phyloP scores from a whole-genome alignment of 768 basidiomycete genomes.

The Xerocomellus intermedius region DNA sequence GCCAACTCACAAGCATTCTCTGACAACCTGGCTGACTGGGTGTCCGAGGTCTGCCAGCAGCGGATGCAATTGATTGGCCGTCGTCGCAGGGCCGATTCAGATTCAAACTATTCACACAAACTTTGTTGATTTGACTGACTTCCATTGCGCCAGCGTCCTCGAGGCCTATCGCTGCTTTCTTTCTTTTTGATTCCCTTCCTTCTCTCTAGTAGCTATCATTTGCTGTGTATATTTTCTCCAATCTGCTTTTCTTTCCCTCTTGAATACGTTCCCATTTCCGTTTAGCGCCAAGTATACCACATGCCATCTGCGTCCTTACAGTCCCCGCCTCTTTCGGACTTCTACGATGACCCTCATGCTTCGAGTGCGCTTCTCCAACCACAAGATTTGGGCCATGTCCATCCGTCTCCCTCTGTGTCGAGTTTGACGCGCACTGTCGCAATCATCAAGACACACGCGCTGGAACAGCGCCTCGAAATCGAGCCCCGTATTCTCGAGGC shows the following conservation, averaged over 20 bases:
- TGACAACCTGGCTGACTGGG: background rate
- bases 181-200: slow-evolving; percentile 18
- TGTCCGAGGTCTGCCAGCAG: slow-evolving; percentile 15
- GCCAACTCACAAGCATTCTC: background rate
- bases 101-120: slow-evolving; percentile 12
- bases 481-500: slow-evolving; percentile 77
- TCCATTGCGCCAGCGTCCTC: slow-evolving; percentile 1
- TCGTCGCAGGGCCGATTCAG: slow-evolving; percentile 7
- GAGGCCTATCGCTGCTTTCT: slow-evolving; percentile 5
- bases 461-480: slow-evolving; percentile 73
- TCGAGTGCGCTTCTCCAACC: background rate
- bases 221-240: slow-evolving; percentile 20
- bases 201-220: slow-evolving; percentile 15
- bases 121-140: slow-evolving; percentile 13
- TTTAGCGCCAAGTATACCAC: slow-evolving; percentile 7
- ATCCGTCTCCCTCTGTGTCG: slow-evolving; percentile 11
- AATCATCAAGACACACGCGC: slow-evolving; percentile 80
- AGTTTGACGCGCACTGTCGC: slow-evolving; percentile 64
- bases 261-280: slow-evolving; percentile 2
- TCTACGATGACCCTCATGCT: slow-evolving; percentile 13
- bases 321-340: slow-evolving; percentile 11
- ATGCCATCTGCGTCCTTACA: slow-evolving; percentile 20
- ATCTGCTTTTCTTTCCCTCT: slow-evolving; percentile 1
- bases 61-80: slow-evolving; percentile 6
- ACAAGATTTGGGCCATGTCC: slow-evolving; percentile 3